Base-by-base conservation (phyloP, 345 rosid species). In the Rhodamnia argentea region DNA sequence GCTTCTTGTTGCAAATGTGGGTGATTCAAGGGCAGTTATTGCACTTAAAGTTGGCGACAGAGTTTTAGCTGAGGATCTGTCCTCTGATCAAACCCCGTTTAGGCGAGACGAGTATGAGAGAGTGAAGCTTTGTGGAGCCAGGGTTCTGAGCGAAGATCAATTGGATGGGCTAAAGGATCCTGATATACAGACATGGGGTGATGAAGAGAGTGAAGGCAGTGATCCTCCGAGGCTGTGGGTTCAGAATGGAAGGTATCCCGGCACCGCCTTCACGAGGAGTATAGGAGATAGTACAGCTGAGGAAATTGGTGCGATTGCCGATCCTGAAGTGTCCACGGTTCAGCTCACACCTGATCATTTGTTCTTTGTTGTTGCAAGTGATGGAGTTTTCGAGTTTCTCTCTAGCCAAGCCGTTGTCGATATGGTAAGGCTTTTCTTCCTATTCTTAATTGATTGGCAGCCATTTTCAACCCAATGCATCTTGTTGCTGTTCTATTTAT, bases 201-300 rank as follows among this genome's bases (percentile, higher is more conserved):
- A 92, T 86, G 99, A 97, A 91, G 99, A 96, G 91, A 97, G 91
- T 83, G 91, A 95, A 74, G 99, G 99, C 52, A 90, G 93, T 52
- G 99, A 97, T 90, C 99, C 99, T 82, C 99, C 99, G 0, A 96
- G 99, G 90, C 90, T 97, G 90, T 95, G 99, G 99, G 94, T 95
- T 76, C 98, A 92, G 86, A 92, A 97, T 58, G 99, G 94, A 26
- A 94, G 93, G 96, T 96, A 93, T 75, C 99, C 99, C 0, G 99
- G 99, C 62, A 97, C 99, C 0, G 99, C 99, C 8, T 97, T 97
- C 87, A 93, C 99, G 0, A 93, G 98, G 86, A 97, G 99, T 86
- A 92, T 97, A 29, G 99, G 99, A 82, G 99, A 97, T 89, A 85
- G 87, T 82, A 92, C 92, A 60, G 99, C 99, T 27, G 99, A 97